Conservation (phyloP, 208 protist genomes). For the Crithidia expoeki region DNA sequence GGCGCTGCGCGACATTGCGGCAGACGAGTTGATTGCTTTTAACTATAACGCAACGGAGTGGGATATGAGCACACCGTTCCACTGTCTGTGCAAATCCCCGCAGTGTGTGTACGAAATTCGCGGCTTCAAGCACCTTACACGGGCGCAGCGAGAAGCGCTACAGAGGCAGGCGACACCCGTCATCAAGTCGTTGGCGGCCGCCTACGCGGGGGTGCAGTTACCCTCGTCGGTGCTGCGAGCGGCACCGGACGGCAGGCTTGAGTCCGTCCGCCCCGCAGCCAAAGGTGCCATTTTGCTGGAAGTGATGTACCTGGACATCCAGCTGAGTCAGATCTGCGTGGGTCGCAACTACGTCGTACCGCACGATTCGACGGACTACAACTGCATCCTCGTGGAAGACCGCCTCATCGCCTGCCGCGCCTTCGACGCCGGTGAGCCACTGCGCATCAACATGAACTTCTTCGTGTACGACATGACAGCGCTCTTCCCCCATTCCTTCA, state of each 20-base stretch:
- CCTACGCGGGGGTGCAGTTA: slow-evolving; percentile 49
- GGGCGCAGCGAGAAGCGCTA: slow-evolving; percentile 44
- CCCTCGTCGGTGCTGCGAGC: slow-evolving; percentile 40
- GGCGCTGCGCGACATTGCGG: slow-evolving; percentile 69
- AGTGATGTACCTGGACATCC: slow-evolving; percentile 66
- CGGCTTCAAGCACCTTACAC: slow-evolving; percentile 82
- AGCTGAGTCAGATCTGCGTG: slow-evolving; percentile 67
- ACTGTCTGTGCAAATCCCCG: slow-evolving; percentile 63
- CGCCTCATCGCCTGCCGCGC: slow-evolving; percentile 59
- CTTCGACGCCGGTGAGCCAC: slow-evolving; percentile 40
- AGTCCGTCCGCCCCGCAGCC: slow-evolving; percentile 29
- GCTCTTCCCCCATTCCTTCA: slow-evolving; percentile 62
- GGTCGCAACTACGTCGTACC: slow-evolving; percentile 58
- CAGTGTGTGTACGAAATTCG: slow-evolving; percentile 71
- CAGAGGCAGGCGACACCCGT: slow-evolving; percentile 54
- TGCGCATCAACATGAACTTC: slow-evolving; percentile 87
- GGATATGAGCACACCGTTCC: slow-evolving; percentile 76
- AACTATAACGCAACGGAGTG: slow-evolving; percentile 90
- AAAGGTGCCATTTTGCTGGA: slow-evolving; percentile 70
- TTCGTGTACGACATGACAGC: slow-evolving; percentile 86
- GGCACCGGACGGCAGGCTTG: slow-evolving; percentile 40
- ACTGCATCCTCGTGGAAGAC: slow-evolving; percentile 79
- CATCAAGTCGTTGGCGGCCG: slow-evolving; percentile 54
- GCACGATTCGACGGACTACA: slow-evolving; percentile 53
- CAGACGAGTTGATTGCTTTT: slow-evolving; percentile 68